These are phyloP conservation scores for Leucosporidium creatinivorum DNA, from an alignment of 768 basidiomycete genomes.

Conservation along the genomic window DNA sequence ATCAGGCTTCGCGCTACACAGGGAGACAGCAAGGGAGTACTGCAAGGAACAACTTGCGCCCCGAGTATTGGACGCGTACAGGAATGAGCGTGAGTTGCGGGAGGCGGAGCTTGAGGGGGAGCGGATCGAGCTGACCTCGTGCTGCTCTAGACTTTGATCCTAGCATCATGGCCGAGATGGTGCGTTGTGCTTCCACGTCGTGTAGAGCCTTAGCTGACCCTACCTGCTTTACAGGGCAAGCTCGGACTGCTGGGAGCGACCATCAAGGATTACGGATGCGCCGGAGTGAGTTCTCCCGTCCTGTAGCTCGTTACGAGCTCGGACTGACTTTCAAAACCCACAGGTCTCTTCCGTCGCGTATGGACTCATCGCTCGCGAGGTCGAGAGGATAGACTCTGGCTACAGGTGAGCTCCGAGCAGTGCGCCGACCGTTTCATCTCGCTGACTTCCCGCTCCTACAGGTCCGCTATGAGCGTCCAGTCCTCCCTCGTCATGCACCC, in stretches of 20 bases:
- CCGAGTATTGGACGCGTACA: conserved; percentile 79
- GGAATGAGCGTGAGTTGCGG: conserved; percentile 63
- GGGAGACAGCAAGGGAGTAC: conserved; percentile 37
- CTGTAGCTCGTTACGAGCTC: background rate
- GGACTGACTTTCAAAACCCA: background rate
- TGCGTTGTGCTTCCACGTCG: background rate
- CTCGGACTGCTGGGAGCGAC: conserved; percentile 86
- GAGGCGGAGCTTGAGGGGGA: background rate
- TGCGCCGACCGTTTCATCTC: too few relatives aligned
- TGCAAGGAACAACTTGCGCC: conserved; percentile 70
- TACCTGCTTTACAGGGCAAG: conserved; percentile 48
- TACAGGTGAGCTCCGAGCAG: conserved; percentile 45
- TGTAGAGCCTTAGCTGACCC: too few relatives aligned
- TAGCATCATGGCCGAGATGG: conserved; percentile 74
- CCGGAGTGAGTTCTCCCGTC: conserved; percentile 47
- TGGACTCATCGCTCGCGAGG: conserved; percentile 85
- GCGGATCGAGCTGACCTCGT: conserved; percentile 1
- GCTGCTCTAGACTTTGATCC: conserved; percentile 60
- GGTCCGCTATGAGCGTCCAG: conserved; percentile 90
- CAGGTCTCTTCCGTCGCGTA: conserved; percentile 76
- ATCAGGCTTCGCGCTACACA: conserved; percentile 11
- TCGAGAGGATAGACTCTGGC: conserved; percentile 92
- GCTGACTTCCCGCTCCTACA: conserved; percentile 34
- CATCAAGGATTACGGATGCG: conserved; percentile 87
- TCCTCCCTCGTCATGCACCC: conserved; percentile 94